These are phyloP conservation scores for Backusella morwellensis DNA, from an alignment of 192 early-diverging fungal species.

Conservation along the genomic window DNA sequence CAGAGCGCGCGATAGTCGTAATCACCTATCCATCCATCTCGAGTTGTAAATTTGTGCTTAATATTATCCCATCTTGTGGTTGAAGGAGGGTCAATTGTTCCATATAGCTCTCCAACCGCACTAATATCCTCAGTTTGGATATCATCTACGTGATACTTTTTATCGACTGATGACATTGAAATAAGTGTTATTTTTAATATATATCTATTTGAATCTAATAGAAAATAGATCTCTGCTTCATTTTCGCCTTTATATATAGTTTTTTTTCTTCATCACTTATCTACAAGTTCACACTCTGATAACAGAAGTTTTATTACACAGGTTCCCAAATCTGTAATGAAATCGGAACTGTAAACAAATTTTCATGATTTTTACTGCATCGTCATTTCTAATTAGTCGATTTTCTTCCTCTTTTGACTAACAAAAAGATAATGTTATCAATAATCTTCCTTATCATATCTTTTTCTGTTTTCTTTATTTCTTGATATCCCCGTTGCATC, in stretches of 20 bases:
- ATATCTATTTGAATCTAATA: not conserved
- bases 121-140: conserved; percentile 4
- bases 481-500: not conserved
- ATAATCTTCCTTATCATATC: conserved; percentile 9
- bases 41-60: conserved; percentile 22
- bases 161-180: not conserved
- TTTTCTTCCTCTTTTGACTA: conserved; percentile 1
- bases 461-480: not conserved
- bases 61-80: not conserved
- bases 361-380: not conserved
- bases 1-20: conserved; percentile 43
- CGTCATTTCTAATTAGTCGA: not conserved
- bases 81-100: not conserved
- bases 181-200: not conserved
- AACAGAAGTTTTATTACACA: not conserved
- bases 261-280: not conserved
- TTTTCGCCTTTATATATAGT: not conserved
- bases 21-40: conserved; percentile 41
- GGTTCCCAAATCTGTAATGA: not conserved
- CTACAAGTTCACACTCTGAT: not conserved
- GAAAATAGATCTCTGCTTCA: not conserved
- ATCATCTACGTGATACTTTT: not conserved
- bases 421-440: conserved; percentile 11
- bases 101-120: not conserved
- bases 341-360: not conserved